These are phyloP conservation scores for Moricandia moricandioides DNA, from an alignment of 345 rosid species.

Conservation along the genomic window DNA sequence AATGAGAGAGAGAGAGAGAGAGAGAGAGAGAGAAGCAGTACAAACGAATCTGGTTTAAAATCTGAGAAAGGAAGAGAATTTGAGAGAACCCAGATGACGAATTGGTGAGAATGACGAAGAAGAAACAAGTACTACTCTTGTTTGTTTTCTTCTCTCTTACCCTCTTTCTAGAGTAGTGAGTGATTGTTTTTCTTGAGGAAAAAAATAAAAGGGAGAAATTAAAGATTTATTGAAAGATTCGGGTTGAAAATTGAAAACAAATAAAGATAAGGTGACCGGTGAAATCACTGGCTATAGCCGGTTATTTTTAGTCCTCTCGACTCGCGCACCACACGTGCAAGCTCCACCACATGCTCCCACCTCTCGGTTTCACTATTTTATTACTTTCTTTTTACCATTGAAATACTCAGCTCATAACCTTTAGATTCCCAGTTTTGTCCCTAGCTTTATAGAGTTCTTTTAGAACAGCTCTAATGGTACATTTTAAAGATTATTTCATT, in stretches of 20 bases:
- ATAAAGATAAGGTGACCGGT: conserved; percentile 23
- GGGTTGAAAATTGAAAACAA: conserved; percentile 22
- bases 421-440: conserved; percentile 7
- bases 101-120: conserved; percentile 38
- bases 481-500: too few species aligned
- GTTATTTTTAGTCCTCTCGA: conserved; percentile 31
- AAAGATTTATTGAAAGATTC: conserved; percentile 26
- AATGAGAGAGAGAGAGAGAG: neutral
- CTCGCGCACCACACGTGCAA: conserved; percentile 36
- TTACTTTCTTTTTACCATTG: neutral
- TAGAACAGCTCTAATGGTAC: neutral
- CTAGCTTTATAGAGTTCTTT: neutral
- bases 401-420: neutral
- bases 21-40: neutral
- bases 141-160: conserved; percentile 27
- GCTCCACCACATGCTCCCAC: conserved; percentile 31
- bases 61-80: conserved; percentile 23
- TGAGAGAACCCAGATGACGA: conserved; percentile 34
- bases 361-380: conserved; percentile 24
- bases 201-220: neutral
- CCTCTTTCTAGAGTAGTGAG: conserved; percentile 23
- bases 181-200: conserved; percentile 16
- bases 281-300: conserved; percentile 13
- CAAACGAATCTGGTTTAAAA: neutral
- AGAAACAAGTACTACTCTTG: conserved; percentile 23